phyloP scores from a whole-genome alignment of 108 stramenopile genomes.

The Schizochytrium sp. region DNA sequence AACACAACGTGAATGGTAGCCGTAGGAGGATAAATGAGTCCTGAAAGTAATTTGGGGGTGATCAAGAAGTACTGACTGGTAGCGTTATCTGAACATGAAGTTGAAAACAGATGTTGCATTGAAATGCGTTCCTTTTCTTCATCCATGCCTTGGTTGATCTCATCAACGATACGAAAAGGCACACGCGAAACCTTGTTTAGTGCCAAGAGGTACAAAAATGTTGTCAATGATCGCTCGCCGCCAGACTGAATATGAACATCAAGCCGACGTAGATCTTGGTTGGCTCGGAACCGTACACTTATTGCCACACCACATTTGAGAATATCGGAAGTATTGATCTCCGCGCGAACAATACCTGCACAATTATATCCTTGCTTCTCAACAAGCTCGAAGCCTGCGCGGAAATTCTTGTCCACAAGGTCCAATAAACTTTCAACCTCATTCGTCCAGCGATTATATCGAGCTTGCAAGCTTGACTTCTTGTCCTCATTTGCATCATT shows the following conservation, averaged over 20 bases:
- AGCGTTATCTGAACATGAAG: conserved; percentile 13
- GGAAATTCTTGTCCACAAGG: conserved; percentile 78
- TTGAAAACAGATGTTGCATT: conserved; percentile 78
- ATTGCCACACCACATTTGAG: conserved; percentile 89
- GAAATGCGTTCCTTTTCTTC: conserved; percentile 93
- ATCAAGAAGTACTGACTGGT: conserved; percentile 93
- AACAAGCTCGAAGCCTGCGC: conserved; percentile 72
- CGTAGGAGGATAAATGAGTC: conserved; percentile 86
- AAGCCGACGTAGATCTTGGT: conserved; percentile 79
- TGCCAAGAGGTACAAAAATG: conserved; percentile 98
- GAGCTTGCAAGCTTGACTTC: not conserved
- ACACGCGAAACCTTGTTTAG: conserved; percentile 88
- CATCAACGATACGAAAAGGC: conserved; percentile 97
- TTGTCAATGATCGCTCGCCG: conserved; percentile 92
- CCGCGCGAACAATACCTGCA: conserved; percentile 72
- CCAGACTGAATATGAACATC: conserved; percentile 90
- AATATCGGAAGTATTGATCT: conserved; percentile 68
- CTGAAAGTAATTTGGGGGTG: conserved; percentile 97
- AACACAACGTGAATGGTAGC: conserved; percentile 90
- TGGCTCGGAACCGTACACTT: conserved; percentile 87
- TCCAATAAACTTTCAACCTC: conserved; percentile 73
- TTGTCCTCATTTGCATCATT: conserved; percentile 71
- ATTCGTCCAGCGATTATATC: conserved; percentile 61
- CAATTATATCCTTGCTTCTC: conserved; percentile 79
- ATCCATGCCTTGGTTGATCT: conserved; percentile 98